phyloP scores from a whole-genome alignment of 345 rosid genomes.

The Eucalyptus erythrocorys region DNA sequence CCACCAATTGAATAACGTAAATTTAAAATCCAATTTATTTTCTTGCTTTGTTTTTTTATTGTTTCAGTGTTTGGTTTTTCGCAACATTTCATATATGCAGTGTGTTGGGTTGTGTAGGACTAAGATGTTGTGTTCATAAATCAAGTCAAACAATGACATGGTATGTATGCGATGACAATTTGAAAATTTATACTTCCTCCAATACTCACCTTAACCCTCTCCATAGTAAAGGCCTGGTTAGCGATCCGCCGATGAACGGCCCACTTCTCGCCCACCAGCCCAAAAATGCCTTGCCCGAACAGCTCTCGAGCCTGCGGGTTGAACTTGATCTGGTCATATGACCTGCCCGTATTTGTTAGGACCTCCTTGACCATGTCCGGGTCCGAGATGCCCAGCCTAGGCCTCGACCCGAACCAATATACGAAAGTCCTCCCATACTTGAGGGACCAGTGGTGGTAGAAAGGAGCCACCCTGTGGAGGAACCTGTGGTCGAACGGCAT shows the following conservation, averaged over 20 bases:
- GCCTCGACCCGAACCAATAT: conserved; percentile 66
- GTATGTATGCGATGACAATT: not conserved
- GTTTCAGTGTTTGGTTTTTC: no score
- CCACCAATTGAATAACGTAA: no score
- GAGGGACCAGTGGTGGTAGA: conserved; percentile 43
- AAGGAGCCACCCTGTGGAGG: conserved; percentile 39
- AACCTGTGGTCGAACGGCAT: conserved; percentile 17
- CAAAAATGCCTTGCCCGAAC: conserved; percentile 59
- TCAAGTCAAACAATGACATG: not conserved
- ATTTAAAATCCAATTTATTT: no score
- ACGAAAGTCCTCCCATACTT: conserved; percentile 44
- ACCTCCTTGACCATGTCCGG: conserved; percentile 49
- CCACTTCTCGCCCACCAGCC: conserved; percentile 56
- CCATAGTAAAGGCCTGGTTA: conserved; percentile 50
- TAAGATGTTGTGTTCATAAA: not conserved
- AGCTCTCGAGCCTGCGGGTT: conserved; percentile 51
- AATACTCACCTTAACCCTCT: conserved; percentile 46
- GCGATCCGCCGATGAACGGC: conserved; percentile 52
- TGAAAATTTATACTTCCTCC: not conserved
- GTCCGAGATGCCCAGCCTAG: conserved; percentile 53
- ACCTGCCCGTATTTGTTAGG: conserved; percentile 20
- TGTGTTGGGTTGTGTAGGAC: not conserved
- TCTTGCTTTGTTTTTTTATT: no score
- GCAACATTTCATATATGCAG: not conserved
- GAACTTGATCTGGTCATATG: conserved; percentile 16